phyloP scores from a whole-genome alignment of 768 basidiomycete genomes.

The Suillus subaureus region DNA sequence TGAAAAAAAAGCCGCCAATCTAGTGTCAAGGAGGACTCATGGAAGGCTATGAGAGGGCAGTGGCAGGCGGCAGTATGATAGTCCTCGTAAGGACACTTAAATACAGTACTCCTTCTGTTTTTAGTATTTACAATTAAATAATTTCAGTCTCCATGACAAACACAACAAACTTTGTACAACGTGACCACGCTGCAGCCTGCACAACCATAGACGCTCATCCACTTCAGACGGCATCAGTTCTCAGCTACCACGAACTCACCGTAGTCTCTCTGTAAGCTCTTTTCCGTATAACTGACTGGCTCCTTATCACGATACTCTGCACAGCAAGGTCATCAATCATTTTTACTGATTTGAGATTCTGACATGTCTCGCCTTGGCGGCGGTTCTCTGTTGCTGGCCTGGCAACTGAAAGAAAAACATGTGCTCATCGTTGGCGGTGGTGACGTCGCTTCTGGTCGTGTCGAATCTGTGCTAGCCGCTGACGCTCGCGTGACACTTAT shows the following conservation, averaged over 20 bases:
- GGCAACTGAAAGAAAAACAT: conserved; percentile 82
- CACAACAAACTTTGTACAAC: background rate
- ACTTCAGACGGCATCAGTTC: background rate
- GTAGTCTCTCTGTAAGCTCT: background rate
- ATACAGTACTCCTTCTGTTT: background rate
- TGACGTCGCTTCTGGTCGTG: conserved; percentile 84
- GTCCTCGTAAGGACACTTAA: background rate
- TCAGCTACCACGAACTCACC: background rate
- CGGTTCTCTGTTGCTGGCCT: conserved; percentile 87
- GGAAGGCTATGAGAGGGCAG: background rate
- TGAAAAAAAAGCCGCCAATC: background rate
- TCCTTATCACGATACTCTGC: background rate
- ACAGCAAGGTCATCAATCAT: conserved; percentile 7
- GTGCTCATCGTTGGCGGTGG: conserved; percentile 96
- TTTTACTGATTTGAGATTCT: background rate
- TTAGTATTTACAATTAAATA: background rate
- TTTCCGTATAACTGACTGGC: background rate
- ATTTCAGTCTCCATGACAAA: conserved; percentile 25
- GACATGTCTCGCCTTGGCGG: conserved; percentile 38
- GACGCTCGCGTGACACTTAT: conserved; percentile 81
- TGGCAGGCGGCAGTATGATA: background rate
- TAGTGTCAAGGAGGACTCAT: conserved; percentile 4
- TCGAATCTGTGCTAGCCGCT: conserved; percentile 82
- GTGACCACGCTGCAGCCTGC: background rate
- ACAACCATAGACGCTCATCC: background rate